Evolutionary conservation across 345 rosid genomes (phyloP).

Genomic region (Moricandia moricandioides): DNA sequence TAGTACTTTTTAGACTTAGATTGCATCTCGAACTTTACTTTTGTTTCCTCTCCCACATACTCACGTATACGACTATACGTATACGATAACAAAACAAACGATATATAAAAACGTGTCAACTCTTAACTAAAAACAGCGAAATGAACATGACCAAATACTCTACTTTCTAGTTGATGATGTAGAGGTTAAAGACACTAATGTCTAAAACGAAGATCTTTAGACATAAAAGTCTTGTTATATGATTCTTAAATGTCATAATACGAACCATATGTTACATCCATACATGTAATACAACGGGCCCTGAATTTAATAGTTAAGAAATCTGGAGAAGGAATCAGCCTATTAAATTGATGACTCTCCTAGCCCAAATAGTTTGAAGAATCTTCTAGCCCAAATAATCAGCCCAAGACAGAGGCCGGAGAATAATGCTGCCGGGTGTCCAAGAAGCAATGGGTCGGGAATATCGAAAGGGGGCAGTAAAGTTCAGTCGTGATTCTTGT

Average conservation of each 20-base stretch:
- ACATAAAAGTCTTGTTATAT: neutral
- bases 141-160: neutral
- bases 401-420: too few species aligned
- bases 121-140: too few species aligned
- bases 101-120: too few species aligned
- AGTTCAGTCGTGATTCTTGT: too few species aligned
- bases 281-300: neutral
- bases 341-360: too few species aligned
- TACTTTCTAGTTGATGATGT: neutral
- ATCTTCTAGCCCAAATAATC: neutral
- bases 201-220: too few species aligned
- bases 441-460: too few species aligned
- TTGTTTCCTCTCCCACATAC: neutral
- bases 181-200: too few species aligned
- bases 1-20: neutral
- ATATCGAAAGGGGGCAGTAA: too few species aligned
- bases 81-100: too few species aligned
- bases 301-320: neutral
- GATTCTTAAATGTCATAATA: neutral
- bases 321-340: neutral
- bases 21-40: neutral
- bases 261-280: neutral
- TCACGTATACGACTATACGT: neutral
- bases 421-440: too few species aligned
- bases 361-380: too few species aligned